Base-by-base conservation (phyloP, 352 stramenopile species). In the Globisporangium middletonii region DNA sequence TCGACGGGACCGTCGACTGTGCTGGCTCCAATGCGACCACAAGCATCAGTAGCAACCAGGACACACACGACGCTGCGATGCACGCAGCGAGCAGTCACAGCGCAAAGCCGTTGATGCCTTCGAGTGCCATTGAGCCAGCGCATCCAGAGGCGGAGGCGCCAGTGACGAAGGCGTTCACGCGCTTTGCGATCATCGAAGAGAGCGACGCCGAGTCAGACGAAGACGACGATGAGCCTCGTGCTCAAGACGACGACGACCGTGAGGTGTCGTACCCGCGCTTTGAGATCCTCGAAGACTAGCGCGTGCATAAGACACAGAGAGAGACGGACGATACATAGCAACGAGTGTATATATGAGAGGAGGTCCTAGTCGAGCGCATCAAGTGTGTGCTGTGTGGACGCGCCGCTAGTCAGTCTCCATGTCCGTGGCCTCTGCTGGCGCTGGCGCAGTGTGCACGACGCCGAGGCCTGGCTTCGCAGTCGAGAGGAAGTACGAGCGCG, bases 401-500 rank as follows among this genome's bases (percentile, higher is more conserved):
- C 33, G 33, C 9, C 33, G 33, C 59, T 81, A 79, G 54, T 81
- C 63, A 19, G 64, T 84, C 51, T 80, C 73, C 70, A 80, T 76
- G 59, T 71, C 68, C 45, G 59, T 67, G 47, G 47, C 12, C 9
- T 38, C 33, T 64, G 18, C 73, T 61, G 55, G 66, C 54, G 44
- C 71, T 45, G 41, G 13, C 13, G 18, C 41, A n/a, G 5, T 18
- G 23, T 67, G 73, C 41, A 94, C 69, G 23, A 92, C 72, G 9
- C 84, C 84, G 18, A 94, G 60, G 37, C 80, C 84, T 28, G 77
- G 35, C 53, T 84, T 85, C 19, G 84, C 81, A 30, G 82, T 94
- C 6, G 82, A 92, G 0, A 94, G 62, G 55, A 91, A 94, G 69
- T 92, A 94, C 6, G 84, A 91, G 7, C 82, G 77, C n/a, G 78